Conservation (phyloP, 345 rosid genomes). For the Populus euphratica region DNA sequence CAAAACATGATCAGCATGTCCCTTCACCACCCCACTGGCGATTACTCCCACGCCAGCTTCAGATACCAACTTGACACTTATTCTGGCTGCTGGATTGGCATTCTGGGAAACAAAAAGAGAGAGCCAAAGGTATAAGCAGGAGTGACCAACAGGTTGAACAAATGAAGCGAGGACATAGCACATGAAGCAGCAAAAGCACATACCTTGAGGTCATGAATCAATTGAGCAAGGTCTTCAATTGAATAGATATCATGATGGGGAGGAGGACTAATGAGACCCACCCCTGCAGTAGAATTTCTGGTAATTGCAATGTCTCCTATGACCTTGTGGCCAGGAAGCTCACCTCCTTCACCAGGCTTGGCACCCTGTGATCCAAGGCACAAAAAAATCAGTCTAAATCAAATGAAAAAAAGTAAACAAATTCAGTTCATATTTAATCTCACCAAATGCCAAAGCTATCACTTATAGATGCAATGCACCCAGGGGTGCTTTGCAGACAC, state of each 20-base stretch:
- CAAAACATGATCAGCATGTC: conserved; percentile 96
- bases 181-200: background rate
- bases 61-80: conserved; percentile 93
- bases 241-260: conserved; percentile 99
- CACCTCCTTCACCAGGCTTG: conserved; percentile 99
- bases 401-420: conserved; percentile 15
- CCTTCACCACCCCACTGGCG: conserved; percentile 99
- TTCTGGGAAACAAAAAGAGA: conserved; percentile 43
- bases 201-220: conserved; percentile 99
- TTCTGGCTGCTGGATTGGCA: conserved; percentile 86
- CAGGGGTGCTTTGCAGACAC: conserved; percentile 44
- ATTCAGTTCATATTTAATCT: conserved; percentile 32
- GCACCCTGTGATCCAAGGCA: conserved; percentile 67
- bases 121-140: conserved; percentile 5
- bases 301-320: conserved; percentile 97
- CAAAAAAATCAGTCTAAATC: conserved; percentile 14
- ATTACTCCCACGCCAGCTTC: conserved; percentile 99
- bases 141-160: background rate
- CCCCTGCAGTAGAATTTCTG: conserved; percentile 96
- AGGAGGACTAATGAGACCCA: conserved; percentile 98
- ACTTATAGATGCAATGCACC: conserved; percentile 45
- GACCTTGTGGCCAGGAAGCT: conserved; percentile 99
- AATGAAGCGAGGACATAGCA: background rate
- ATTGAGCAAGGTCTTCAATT: conserved; percentile 97
- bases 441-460: conserved; percentile 48